Percentiles rank a stretch among this genome's conserved stretches.
These are phyloP conservation scores for Coemansia sp. DNA, from an alignment of 192 early-diverging fungal species.

Conservation along the genomic window DNA sequence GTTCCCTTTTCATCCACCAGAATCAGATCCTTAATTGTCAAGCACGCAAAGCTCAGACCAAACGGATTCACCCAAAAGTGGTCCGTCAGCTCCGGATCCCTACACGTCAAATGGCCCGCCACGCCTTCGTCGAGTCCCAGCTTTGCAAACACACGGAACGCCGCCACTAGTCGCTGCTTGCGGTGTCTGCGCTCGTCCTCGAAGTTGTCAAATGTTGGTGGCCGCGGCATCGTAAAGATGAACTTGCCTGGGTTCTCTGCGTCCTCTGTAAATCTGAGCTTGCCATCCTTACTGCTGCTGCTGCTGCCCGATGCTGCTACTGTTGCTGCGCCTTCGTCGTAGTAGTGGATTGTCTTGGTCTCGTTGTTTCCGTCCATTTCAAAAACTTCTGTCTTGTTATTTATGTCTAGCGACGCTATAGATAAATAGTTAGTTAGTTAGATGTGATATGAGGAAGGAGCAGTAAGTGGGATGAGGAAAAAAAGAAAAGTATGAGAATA, in stretches of 20 bases:
- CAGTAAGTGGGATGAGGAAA: neutral
- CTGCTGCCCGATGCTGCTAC: too few species aligned
- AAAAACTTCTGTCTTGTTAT: neutral
- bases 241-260: conserved; percentile 37
- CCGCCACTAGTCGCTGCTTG: conserved; percentile 61
- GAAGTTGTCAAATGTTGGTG: conserved; percentile 50
- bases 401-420: conserved; percentile 2
- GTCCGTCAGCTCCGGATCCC: conserved; percentile 62
- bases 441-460: neutral
- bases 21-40: conserved; percentile 59
- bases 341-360: conserved; percentile 30
- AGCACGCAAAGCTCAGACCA: conserved; percentile 57
- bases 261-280: conserved; percentile 40
- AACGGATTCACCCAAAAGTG: conserved; percentile 68
- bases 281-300: conserved; percentile 15
- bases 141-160: conserved; percentile 60
- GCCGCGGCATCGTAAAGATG: conserved; percentile 51
- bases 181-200: conserved; percentile 58
- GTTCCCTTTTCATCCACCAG: conserved; percentile 59
- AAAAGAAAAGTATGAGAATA: too few species aligned
- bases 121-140: conserved; percentile 63
- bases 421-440: neutral
- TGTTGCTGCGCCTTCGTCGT: conserved; percentile 2
- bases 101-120: conserved; percentile 62
- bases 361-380: conserved; percentile 1